Percentiles rank a stretch among this genome's conserved stretches.
These are phyloP conservation scores for Nitzschia palea DNA, from an alignment of 108 stramenopile genomes.

Conservation along the genomic window DNA sequence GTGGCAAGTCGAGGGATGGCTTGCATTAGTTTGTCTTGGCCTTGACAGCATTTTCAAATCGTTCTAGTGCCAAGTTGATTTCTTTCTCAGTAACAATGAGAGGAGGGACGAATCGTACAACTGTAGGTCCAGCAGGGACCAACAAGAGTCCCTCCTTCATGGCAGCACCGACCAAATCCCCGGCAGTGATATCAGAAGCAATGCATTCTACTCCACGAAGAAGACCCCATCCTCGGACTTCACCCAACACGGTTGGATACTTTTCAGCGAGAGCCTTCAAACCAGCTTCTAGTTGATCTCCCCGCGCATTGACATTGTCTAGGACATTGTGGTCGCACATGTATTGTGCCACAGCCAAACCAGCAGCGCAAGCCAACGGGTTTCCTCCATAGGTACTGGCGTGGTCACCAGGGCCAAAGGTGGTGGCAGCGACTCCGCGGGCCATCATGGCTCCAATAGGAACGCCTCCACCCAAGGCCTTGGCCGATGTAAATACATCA, in stretches of 20 bases:
- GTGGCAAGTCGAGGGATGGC: too few relatives aligned
- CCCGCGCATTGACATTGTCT: slow-evolving; percentile 83
- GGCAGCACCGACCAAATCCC: slow-evolving; percentile 85
- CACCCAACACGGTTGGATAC: slow-evolving; percentile 80
- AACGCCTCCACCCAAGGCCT: slow-evolving; percentile 97
- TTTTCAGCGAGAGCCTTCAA: slow-evolving; percentile 67
- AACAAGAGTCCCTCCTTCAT: slow-evolving; percentile 89
- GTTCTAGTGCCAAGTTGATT: slow-evolving; percentile 68
- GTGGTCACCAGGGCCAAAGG: slow-evolving; percentile 97
- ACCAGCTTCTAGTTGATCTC: slow-evolving; percentile 79
- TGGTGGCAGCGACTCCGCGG: slow-evolving; percentile 76
- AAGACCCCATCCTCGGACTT: slow-evolving; percentile 93
- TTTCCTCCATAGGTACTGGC: slow-evolving; percentile 97
- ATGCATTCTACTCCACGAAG: slow-evolving; percentile 77
- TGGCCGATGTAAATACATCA: slow-evolving; percentile 95
- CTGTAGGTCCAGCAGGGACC: slow-evolving; percentile 90
- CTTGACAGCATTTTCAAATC: slow-evolving; percentile 73
- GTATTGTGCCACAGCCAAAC: slow-evolving; percentile 88
- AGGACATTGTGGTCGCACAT: slow-evolving; percentile 82
- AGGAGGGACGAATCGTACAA: slow-evolving; percentile 95
- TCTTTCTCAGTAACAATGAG: slow-evolving; percentile 84
- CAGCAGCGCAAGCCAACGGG: slow-evolving; percentile 88
- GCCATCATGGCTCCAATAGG: slow-evolving; percentile 99
- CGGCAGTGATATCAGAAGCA: slow-evolving; percentile 77
- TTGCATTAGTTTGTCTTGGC: slow-evolving; percentile 6